phyloP scores from a whole-genome alignment of 2,329 filamentous ascomycete genomes.

The Fonsecaea monophora region DNA sequence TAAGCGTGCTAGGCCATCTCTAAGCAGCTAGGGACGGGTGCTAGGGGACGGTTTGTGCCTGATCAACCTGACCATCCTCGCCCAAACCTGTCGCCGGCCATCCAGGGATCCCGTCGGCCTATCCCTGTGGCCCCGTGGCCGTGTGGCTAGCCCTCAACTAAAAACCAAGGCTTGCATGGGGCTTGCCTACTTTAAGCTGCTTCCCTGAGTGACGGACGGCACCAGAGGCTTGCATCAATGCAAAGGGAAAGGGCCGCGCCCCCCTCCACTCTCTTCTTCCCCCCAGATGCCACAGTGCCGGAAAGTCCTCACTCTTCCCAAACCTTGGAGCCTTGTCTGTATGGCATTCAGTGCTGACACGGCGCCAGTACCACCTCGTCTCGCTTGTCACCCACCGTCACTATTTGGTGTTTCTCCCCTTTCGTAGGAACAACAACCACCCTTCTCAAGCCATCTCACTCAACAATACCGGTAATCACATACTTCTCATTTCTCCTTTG shows the following conservation, averaged over 20 bases:
- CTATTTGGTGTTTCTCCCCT: conserved; percentile 11
- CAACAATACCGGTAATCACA: conserved; percentile 5
- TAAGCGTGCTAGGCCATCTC: background rate
- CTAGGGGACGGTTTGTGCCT: conserved; percentile 2
- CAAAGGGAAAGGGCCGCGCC: background rate
- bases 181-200: conserved; percentile 18
- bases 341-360: conserved; percentile 20
- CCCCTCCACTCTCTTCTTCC: background rate
- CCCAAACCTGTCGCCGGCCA: conserved; percentile 11
- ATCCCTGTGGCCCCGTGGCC: conserved; percentile 4
- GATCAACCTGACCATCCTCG: background rate
- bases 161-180: background rate
- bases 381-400: conserved; percentile 21
- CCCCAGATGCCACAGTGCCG: conserved; percentile 12
- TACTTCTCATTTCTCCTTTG: background rate
- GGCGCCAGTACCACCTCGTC: conserved; percentile 21
- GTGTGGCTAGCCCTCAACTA: conserved; percentile 4
- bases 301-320: conserved; percentile 12
- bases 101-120: conserved; percentile 11
- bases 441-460: background rate
- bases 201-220: conserved; percentile 11
- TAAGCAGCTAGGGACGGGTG: background rate
- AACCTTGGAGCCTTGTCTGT: conserved; percentile 14
- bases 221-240: background rate
- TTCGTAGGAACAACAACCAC: conserved; percentile 10